These are phyloP conservation scores for Phytophthora sp. DNA, from an alignment of 352 stramenopile genomes.

Conservation along the genomic window DNA sequence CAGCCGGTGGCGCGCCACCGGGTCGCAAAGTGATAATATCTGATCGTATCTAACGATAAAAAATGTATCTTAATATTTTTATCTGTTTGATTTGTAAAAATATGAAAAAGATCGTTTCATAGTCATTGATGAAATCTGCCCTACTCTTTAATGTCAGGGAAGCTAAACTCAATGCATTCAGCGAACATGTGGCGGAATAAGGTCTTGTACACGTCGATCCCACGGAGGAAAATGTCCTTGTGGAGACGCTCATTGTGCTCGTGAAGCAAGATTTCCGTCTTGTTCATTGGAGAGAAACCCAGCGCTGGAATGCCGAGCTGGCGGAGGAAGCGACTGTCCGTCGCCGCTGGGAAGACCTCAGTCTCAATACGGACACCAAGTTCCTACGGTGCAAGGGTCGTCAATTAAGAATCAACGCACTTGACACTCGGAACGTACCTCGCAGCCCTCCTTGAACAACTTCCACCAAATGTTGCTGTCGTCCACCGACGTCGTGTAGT, in stretches of 20 bases:
- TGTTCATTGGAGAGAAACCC: constrained; percentile 95
- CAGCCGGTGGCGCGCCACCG: too few relatives aligned
- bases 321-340: constrained; percentile 93
- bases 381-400: constrained; percentile 41
- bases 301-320: constrained; percentile 91
- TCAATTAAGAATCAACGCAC: background rate
- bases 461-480: constrained; percentile 61
- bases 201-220: constrained; percentile 89
- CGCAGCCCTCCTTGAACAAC: constrained; percentile 55
- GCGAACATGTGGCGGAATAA: constrained; percentile 64
- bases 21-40: too few relatives aligned
- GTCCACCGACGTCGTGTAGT: constrained; percentile 65
- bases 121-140: too few relatives aligned
- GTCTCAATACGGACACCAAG: constrained; percentile 73
- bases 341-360: constrained; percentile 95
- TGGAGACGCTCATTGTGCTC: constrained; percentile 97
- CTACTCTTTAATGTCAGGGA: too few relatives aligned
- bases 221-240: constrained; percentile 91
- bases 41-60: too few relatives aligned
- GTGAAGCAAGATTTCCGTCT: constrained; percentile 95
- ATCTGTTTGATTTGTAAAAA: too few relatives aligned
- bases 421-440: constrained; percentile 29
- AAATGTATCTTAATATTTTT: too few relatives aligned
- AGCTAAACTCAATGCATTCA: too few relatives aligned
- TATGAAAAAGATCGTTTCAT: too few relatives aligned